Conservation (phyloP, 2,329 filamentous ascomycete species). For the Fusarium sp. region DNA sequence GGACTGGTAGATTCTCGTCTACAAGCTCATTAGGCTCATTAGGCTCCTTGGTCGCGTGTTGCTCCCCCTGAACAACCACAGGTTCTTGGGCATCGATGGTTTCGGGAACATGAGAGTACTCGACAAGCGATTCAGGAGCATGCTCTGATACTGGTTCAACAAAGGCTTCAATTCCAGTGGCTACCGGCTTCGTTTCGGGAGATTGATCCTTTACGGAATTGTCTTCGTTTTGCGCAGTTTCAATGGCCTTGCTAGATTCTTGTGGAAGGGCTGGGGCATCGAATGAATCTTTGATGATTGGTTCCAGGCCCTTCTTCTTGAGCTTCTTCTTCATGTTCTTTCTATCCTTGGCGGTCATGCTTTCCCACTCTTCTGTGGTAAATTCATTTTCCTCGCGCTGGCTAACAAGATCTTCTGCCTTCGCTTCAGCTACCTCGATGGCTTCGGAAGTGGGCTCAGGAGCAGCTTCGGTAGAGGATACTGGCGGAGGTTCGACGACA, state of each 20-base stretch:
- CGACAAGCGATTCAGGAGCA: background rate
- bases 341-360: slow-evolving; percentile 38
- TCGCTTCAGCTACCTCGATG: slow-evolving; percentile 5
- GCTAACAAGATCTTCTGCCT: slow-evolving; percentile 1
- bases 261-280: background rate
- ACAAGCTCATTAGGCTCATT: slow-evolving; percentile 10
- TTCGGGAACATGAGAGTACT: background rate
- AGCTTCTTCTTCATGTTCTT: slow-evolving; percentile 45
- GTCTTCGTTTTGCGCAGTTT: slow-evolving; percentile 4
- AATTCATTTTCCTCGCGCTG: slow-evolving; percentile 42
- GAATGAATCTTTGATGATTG: slow-evolving; percentile 32
- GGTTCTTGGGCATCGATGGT: slow-evolving; percentile 4
- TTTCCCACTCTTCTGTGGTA: slow-evolving; percentile 40
- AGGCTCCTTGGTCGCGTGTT: background rate
- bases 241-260: background rate
- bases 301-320: slow-evolving; percentile 41
- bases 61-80: background rate
- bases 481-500: slow-evolving; percentile 6
- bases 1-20: background rate
- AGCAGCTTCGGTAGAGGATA: slow-evolving; percentile 6
- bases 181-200: background rate
- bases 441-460: background rate
- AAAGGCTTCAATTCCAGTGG: background rate
- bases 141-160: background rate
- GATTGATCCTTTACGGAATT: slow-evolving; percentile 2